Percentiles rank a stretch among this genome's conserved stretches.
Conservation (phyloP, 768 basidiomycete species). For the Polyporus arcularius region DNA sequence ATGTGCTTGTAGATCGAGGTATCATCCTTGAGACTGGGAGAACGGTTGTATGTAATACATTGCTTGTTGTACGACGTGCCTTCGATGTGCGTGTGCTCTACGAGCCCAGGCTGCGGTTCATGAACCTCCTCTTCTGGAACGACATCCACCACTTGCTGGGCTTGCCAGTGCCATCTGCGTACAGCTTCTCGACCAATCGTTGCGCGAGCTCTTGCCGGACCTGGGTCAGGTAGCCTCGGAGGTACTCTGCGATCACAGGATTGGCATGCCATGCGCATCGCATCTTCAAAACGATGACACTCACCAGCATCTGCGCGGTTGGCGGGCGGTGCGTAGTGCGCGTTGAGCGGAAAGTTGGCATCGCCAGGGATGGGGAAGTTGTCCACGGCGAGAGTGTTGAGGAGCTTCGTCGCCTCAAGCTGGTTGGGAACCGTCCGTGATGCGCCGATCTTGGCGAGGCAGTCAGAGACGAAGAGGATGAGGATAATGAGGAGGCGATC, state of each 20-base stretch:
- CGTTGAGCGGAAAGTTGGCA: slow-evolving; percentile 90
- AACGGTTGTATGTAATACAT: slow-evolving; percentile 25
- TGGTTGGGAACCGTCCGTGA: slow-evolving; percentile 68
- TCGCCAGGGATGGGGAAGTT: slow-evolving; percentile 94
- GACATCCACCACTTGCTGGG: slow-evolving; percentile 99
- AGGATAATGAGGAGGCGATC: slow-evolving; percentile 96
- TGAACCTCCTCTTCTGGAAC: slow-evolving; percentile 96
- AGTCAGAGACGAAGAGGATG: slow-evolving; percentile 97
- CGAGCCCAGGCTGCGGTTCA: slow-evolving; percentile 84
- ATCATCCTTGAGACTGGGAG: slow-evolving; percentile 19
- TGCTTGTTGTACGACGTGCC: slow-evolving; percentile 25
- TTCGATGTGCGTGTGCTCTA: slow-evolving; percentile 33
- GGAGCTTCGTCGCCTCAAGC: slow-evolving; percentile 82
- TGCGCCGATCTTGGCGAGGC: slow-evolving; percentile 84
- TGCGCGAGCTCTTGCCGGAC: slow-evolving; percentile 90
- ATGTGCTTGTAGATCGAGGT: slow-evolving; percentile 10
- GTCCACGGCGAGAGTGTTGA: slow-evolving; percentile 93
- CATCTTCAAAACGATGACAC: slow-evolving; percentile 19
- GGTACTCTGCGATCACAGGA: slow-evolving; percentile 58
- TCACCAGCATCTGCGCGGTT: slow-evolving; percentile 81
- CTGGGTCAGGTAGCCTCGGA: slow-evolving; percentile 90
- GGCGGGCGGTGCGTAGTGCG: slow-evolving; percentile 82
- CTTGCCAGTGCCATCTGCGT: slow-evolving; percentile 90
- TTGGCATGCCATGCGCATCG: background rate
- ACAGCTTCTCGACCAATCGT: slow-evolving; percentile 83